Conservation (phyloP, 148 eudicot species). For the Gaultheria prostrata region DNA sequence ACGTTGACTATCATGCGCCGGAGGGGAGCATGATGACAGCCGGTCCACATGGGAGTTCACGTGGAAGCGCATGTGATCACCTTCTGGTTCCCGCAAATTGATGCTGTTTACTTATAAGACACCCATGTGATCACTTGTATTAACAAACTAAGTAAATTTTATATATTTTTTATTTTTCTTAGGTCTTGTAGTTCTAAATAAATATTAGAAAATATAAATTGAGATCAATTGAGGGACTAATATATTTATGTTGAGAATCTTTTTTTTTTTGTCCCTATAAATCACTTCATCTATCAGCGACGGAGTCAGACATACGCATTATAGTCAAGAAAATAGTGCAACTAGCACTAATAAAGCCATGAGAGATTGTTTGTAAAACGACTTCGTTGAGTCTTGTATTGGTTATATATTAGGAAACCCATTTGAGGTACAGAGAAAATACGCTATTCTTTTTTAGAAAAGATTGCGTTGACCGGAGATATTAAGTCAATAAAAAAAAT, state of each 20-base stretch:
- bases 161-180: background rate
- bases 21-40: slow-evolving; percentile 12
- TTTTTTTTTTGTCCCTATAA: background rate
- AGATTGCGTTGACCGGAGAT: too few relatives aligned
- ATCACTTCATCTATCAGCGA: background rate
- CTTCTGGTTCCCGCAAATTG: slow-evolving; percentile 12
- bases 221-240: background rate
- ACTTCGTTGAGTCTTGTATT: too few relatives aligned
- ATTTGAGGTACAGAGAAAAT: too few relatives aligned
- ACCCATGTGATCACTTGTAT: slow-evolving; percentile 6
- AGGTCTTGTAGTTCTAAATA: background rate
- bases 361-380: too few relatives aligned
- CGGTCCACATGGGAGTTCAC: slow-evolving; percentile 34
- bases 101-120: background rate
- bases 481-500: background rate
- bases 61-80: slow-evolving; percentile 33
- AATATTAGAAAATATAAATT: background rate
- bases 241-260: background rate
- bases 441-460: too few relatives aligned
- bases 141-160: background rate
- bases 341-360: too few relatives aligned
- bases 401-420: too few relatives aligned
- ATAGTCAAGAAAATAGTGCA: background rate
- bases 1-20: background rate
- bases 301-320: background rate